phyloP scores from a whole-genome alignment of 2,329 filamentous ascomycete genomes.

The Epichloe baconii region DNA sequence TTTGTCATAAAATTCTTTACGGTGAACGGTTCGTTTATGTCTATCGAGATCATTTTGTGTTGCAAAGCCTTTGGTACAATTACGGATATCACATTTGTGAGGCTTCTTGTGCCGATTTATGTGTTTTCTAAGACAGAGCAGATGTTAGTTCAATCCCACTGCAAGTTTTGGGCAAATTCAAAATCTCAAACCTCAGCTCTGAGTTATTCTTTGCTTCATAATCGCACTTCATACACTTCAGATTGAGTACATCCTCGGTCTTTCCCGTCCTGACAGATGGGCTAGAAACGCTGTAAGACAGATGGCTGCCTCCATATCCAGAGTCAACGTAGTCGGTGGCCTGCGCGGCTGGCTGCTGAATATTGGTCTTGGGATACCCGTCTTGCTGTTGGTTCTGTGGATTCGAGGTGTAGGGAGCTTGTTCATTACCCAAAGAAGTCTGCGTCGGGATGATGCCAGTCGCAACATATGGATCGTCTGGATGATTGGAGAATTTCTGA shows the following conservation, averaged over 20 bases:
- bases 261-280: conserved; percentile 27
- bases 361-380: not conserved
- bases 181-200: conserved; percentile 3
- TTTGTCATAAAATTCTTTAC: conserved; percentile 24
- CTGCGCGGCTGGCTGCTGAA: conserved; percentile 20
- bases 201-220: conserved; percentile 5
- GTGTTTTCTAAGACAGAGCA: conserved; percentile 50
- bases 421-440: not conserved
- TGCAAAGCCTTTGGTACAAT: conserved; percentile 53
- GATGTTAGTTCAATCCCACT: not conserved
- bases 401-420: not conserved
- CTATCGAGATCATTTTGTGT: conserved; percentile 72
- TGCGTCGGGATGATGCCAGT: not conserved
- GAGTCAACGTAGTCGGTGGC: conserved; percentile 24
- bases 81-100: conserved; percentile 49
- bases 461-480: conserved; percentile 2
- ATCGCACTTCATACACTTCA: not conserved
- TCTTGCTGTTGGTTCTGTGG: not conserved
- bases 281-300: conserved; percentile 29
- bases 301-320: conserved; percentile 29
- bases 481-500: not conserved
- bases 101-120: conserved; percentile 55
- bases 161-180: not conserved
- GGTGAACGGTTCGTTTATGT: conserved; percentile 62
- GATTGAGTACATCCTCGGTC: not conserved